Conservation (phyloP, 2,329 filamentous ascomycete genomes). For the Aspergillus sergii region DNA sequence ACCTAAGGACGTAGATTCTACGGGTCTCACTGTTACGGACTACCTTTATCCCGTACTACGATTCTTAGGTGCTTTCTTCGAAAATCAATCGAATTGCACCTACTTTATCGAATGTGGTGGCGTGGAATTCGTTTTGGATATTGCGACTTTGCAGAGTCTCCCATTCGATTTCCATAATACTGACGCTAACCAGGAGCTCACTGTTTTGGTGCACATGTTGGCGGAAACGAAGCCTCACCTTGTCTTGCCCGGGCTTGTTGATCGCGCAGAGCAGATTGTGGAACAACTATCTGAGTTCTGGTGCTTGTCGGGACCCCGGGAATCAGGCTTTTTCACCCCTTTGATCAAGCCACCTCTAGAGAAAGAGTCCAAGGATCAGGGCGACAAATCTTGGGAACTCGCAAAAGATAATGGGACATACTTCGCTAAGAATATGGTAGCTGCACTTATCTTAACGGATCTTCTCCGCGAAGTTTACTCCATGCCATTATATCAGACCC, state of each 20-base stretch:
- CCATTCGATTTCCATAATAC: constrained; percentile 72
- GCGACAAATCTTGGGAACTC: constrained; percentile 33
- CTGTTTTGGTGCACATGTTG: constrained; percentile 73
- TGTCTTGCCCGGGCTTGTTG: constrained; percentile 78
- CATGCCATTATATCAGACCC: constrained; percentile 62
- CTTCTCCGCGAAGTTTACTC: constrained; percentile 75
- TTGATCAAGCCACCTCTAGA: constrained; percentile 50
- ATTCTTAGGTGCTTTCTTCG: constrained; percentile 77
- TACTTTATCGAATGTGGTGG: constrained; percentile 78
- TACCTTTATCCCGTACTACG: constrained; percentile 76
- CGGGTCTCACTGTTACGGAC: constrained; percentile 60
- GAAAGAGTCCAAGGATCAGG: constrained; percentile 22
- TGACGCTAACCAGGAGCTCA: constrained; percentile 68
- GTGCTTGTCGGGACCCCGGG: constrained; percentile 46
- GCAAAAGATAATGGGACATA: constrained; percentile 66
- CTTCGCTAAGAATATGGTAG: constrained; percentile 76
- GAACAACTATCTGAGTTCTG: constrained; percentile 69
- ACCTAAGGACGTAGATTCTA: constrained; percentile 53
- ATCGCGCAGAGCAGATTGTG: constrained; percentile 70
- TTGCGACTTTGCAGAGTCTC: constrained; percentile 79
- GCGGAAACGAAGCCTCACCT: constrained; percentile 80
- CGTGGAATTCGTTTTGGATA: constrained; percentile 79
- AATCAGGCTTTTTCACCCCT: constrained; percentile 69
- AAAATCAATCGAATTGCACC: constrained; percentile 71
- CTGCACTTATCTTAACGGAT: constrained; percentile 74